Percentiles rank a stretch among this genome's conserved stretches.
Conservation (phyloP, 306 rosid species). For the Citrullus mucosospermus region DNA sequence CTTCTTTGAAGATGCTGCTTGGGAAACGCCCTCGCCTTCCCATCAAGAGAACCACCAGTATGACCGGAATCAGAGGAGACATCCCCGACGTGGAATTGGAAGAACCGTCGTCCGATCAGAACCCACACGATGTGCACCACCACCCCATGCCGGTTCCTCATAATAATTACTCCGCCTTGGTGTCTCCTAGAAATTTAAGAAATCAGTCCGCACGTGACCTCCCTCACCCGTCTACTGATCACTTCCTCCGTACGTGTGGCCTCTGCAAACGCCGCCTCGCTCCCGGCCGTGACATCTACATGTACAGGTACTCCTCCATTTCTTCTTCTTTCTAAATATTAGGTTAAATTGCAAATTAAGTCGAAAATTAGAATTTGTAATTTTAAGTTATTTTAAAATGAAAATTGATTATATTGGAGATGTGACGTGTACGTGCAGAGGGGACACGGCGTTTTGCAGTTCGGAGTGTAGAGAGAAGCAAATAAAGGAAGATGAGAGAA, state of each 20-base stretch:
- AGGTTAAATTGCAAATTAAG: too few relatives aligned
- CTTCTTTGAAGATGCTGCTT: background rate
- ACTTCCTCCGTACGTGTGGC: constrained; percentile 10
- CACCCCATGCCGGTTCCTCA: background rate
- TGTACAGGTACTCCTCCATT: background rate
- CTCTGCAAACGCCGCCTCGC: constrained; percentile 1
- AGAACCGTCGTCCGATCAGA: background rate
- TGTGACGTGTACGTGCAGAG: constrained; percentile 31
- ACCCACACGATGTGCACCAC: background rate
- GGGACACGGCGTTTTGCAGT: constrained; percentile 90
- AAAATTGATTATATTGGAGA: background rate
- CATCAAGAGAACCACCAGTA: constrained; percentile 7
- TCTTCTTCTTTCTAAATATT: background rate
- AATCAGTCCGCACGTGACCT: background rate
- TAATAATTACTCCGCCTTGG: background rate
- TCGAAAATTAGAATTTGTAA: background rate
- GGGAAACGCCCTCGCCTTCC: constrained; percentile 6
- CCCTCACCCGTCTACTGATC: background rate
- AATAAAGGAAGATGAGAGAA: constrained; percentile 52
- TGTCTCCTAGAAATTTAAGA: background rate
- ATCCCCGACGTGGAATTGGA: background rate
- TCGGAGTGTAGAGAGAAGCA: constrained; percentile 79
- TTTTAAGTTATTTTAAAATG: background rate
- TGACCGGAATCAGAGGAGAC: constrained; percentile 5
- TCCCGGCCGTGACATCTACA: constrained; percentile 2